Evolutionary conservation across 768 basidiomycete species (phyloP).

Genomic region (Gelatoporia subvermispora): DNA sequence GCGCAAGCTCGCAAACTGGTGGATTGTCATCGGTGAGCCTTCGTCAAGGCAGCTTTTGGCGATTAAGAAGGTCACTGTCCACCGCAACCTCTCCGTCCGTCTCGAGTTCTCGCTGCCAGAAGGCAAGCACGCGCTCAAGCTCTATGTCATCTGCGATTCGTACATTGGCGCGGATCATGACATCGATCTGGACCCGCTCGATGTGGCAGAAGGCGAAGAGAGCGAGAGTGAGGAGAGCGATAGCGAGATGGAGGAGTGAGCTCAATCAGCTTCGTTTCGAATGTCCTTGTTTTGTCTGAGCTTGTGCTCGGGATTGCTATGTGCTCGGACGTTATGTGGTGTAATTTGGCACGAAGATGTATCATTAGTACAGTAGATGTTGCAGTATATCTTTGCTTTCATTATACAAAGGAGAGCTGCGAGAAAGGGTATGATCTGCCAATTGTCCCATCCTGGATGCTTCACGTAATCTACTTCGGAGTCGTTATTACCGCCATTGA

Average conservation of each 20-base stretch:
- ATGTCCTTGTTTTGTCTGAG: no score
- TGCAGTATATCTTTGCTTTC: neutral
- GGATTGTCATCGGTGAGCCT: slow-evolving; percentile 91
- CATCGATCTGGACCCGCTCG: slow-evolving; percentile 74
- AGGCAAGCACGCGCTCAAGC: slow-evolving; percentile 75
- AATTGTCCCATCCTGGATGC: no score
- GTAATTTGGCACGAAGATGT: neutral
- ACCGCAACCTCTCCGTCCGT: slow-evolving; percentile 68
- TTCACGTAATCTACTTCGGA: neutral
- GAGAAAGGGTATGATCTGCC: neutral
- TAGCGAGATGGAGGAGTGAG: slow-evolving; percentile 55
- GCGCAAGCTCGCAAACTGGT: slow-evolving; percentile 94
- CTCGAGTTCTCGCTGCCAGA: slow-evolving; percentile 87
- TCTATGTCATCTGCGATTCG: slow-evolving; percentile 91
- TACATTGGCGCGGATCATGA: slow-evolving; percentile 93
- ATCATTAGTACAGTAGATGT: slow-evolving; percentile 5
- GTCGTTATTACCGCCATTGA: slow-evolving; percentile 12
- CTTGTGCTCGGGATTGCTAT: no score
- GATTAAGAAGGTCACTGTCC: slow-evolving; percentile 84
- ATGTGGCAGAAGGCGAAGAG: slow-evolving; percentile 88
- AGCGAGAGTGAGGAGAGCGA: slow-evolving; percentile 71
- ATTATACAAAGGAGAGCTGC: neutral
- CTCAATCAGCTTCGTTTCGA: no score
- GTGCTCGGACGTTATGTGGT: neutral
- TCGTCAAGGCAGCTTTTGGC: slow-evolving; percentile 76